Evolutionary conservation across 495 filamentous ascomycete species (phyloP), one percentile per base, ranked within the genome.

Genomic region (Penicillium roqueforti): DNA sequence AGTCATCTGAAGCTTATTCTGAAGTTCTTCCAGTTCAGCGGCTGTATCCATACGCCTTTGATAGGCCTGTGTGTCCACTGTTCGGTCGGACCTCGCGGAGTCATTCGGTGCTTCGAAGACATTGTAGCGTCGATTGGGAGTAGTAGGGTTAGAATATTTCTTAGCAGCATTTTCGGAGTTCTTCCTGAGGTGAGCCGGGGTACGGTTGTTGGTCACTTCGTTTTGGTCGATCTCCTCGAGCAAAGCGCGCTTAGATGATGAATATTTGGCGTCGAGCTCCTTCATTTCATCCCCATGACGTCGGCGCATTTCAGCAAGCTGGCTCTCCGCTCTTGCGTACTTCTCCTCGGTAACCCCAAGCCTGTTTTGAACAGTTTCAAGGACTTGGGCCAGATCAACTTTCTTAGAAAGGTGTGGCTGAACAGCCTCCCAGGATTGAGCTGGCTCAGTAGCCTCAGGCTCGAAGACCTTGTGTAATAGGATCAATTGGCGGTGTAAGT

Each of bases 1-100:
- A 7, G 87, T 86, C 73, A 97, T 82, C 61, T 98, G 92, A 41
- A 98, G 81, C 68, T 95, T 91, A 66, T 95, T 97, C 63, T 97
- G 93, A 41, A 96, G 76, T 69, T 95, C 83, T 63, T 98, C 93
- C 8, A 97, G 74, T 63, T 98, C 92, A 10, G 89, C 83, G 32
- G 89, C 92, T 51, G 96, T 74, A 62, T 98, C 93, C 86, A 95
- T 91, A 14, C 87, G 83, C 59, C 87, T 89, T 64, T 95, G 91
- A 71, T 88, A 95, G 56, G 88, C 85, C 43, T 92, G 79, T 39
- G 90, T 92, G 68, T 97, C 93, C 36, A 92, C 86, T 0, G 92
- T 96, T 26, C 84, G 80, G 61, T 98, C 93, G 13, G 92, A 96
- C 28, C 89, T 83, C 49, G 81, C 83, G 28, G 92, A 96, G 68